These are phyloP conservation scores for Thermoascus crustaceus DNA, from an alignment of 2,329 filamentous ascomycete species.

Conservation along the genomic window DNA sequence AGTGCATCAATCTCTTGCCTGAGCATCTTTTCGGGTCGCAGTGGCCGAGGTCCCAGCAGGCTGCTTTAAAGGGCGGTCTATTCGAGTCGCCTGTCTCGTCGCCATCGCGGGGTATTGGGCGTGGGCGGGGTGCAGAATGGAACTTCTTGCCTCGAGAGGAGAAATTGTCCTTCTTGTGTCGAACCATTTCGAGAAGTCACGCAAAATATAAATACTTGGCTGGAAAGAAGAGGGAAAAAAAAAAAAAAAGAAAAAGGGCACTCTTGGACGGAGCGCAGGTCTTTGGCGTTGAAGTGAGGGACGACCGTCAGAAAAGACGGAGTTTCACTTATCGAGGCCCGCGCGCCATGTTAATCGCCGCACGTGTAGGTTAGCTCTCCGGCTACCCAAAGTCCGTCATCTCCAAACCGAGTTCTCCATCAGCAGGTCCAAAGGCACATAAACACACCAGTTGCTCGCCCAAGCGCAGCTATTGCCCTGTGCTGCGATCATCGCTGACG, in stretches of 20 bases:
- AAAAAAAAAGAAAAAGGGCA: conserved; percentile 10
- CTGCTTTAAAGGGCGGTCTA: conserved; percentile 66
- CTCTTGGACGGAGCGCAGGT: neutral
- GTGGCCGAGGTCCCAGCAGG: conserved; percentile 96
- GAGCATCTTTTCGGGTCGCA: conserved; percentile 96
- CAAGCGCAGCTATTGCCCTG: neutral
- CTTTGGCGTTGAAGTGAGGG: too few relatives aligned
- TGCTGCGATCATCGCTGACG: neutral
- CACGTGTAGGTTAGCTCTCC: conserved; percentile 20
- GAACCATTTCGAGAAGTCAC: conserved; percentile 57
- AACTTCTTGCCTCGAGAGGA: conserved; percentile 65
- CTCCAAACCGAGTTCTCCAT: conserved; percentile 1
- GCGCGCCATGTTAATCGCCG: too few relatives aligned
- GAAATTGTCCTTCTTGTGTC: conserved; percentile 87
- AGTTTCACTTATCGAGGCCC: too few relatives aligned
- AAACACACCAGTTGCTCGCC: neutral
- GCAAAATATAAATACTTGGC: conserved; percentile 2
- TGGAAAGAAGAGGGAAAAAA: conserved; percentile 3
- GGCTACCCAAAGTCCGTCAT: conserved; percentile 9
- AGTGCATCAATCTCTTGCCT: conserved; percentile 85
- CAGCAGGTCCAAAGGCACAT: conserved; percentile 1
- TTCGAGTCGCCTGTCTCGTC: conserved; percentile 27
- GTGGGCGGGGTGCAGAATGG: conserved; percentile 50
- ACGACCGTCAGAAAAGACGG: too few relatives aligned
- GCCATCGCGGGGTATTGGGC: conserved; percentile 39